A percentile compares a stretch with the other conserved stretches of the same genome.
These are phyloP conservation scores for Calocybe cyanea DNA, from an alignment of 768 basidiomycete species.

Conservation along the genomic window DNA sequence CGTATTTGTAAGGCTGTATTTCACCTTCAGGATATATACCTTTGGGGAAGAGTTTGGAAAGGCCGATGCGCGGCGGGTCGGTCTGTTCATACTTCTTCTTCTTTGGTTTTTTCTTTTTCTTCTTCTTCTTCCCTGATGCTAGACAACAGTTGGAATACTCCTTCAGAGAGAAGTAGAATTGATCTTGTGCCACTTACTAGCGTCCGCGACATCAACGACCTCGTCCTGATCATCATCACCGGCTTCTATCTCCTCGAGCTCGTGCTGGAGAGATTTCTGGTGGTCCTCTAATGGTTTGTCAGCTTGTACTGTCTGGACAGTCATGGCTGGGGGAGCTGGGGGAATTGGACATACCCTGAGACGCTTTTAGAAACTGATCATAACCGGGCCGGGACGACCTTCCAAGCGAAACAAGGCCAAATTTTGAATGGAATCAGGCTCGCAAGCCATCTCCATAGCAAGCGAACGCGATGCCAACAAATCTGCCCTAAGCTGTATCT, in stretches of 20 bases:
- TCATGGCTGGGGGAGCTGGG: no score
- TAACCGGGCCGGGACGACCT: no score
- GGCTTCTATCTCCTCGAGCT: background rate
- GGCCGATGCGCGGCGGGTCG: constrained; percentile 87
- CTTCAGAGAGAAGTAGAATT: background rate
- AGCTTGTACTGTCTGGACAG: no score
- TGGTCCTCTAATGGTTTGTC: no score
- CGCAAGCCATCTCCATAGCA: no score
- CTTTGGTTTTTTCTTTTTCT: constrained; percentile 93
- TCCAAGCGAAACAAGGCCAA: no score
- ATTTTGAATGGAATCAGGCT: no score
- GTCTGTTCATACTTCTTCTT: constrained; percentile 79
- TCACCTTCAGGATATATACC: constrained; percentile 92
- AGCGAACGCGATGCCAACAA: no score
- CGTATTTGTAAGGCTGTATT: constrained; percentile 85
- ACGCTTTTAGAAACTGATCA: no score
- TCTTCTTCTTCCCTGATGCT: constrained; percentile 60
- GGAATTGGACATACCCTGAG: no score
- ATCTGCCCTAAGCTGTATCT: no score
- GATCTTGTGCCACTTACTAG: background rate
- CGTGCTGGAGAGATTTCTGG: background rate
- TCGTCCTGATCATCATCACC: background rate
- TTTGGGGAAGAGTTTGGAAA: constrained; percentile 84
- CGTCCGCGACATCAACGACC: background rate
- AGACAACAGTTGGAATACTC: background rate